phyloP scores from a whole-genome alignment of 1,284 basidiomycete genomes.

The Gastroboletus turbinatus region DNA sequence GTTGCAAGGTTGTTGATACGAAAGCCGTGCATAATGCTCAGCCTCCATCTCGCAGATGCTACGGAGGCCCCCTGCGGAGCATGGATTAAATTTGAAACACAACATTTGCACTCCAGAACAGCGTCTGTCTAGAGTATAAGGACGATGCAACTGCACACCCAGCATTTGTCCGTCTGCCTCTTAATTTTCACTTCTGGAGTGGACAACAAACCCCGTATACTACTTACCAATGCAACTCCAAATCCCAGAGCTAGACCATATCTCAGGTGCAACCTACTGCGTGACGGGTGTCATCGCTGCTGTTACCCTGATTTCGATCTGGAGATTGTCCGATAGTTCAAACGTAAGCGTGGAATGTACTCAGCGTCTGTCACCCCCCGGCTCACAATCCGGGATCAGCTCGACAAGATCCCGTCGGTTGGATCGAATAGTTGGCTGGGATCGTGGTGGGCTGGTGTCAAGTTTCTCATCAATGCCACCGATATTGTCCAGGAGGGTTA shows the following conservation, averaged over 20 bases:
- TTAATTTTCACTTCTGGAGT: no score
- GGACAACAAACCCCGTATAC: not conserved
- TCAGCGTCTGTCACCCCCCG: not conserved
- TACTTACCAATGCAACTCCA: not conserved
- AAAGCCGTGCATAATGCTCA: not conserved
- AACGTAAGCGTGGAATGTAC: not conserved
- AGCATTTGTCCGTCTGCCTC: no score
- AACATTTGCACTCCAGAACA: not conserved
- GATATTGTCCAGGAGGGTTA: conserved; percentile 26
- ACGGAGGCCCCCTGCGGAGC: not conserved
- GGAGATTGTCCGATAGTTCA: not conserved
- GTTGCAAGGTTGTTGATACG: not conserved
- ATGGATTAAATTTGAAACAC: not conserved
- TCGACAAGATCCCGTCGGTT: conserved; percentile 24
- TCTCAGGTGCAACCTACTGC: not conserved
- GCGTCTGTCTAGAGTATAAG: not conserved
- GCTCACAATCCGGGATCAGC: conserved; percentile 3
- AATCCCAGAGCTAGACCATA: not conserved
- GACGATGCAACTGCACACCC: not conserved
- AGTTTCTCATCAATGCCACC: conserved; percentile 9
- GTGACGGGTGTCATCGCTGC: not conserved
- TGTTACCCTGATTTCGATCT: not conserved
- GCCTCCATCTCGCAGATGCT: no score
- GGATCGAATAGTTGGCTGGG: conserved; percentile 22
- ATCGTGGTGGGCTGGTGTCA: conserved; percentile 20